Base-by-base conservation (phyloP, 768 basidiomycete genomes). In the Naematelia aurantialba region DNA sequence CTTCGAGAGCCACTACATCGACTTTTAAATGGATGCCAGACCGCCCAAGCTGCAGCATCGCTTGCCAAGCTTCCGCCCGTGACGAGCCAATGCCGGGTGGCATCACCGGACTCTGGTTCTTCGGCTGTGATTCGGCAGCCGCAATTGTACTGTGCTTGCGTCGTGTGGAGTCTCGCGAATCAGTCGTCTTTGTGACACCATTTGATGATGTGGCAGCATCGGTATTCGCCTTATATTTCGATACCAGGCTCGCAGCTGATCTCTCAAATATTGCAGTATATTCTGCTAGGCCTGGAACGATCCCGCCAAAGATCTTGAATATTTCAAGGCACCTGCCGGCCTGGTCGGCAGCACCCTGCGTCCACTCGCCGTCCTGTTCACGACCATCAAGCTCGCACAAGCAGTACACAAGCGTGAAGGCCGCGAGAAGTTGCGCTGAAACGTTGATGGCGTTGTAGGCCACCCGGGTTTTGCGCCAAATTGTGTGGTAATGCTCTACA, bases 31-130 rank as follows among this genome's bases (percentile, higher is more conserved):
- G 59, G 8, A 39, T 39, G 10, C 65, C 65, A 26, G 61, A 62
- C 52, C 49, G 45, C 65, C 65, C 62, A 26, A 67, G 39, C 39
- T 63, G 54, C 22, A 59, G 62, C 61, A 67, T 67, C 3, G 61
- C 58, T 25, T 60, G 58, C 61, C 61, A 67, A 51, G 61, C 61
- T 27, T 53, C 59, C 14, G 24, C 17, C 3, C 45, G 12, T 5
- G 22, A 21, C 5, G n/a, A 45, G 44, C 44, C 45, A 30, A 3
- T 26, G 39, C 39, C 25, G 3, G 3, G n/a, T n/a, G n/a, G n/a
- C n/a, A n/a, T n/a, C n/a, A n/a, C n/a, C n/a, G n/a, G n/a, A n/a
- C n/a, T n/a, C n/a, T n/a, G n/a, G n/a, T n/a, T n/a, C n/a, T n/a
- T n/a, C n/a, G n/a, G n/a, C n/a, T n/a, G n/a, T n/a, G n/a, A n/a